Evolutionary conservation across 257 asterid species (phyloP), one percentile per base, ranked within the genome.

Genomic region (Nicotiana tabacum): DNA sequence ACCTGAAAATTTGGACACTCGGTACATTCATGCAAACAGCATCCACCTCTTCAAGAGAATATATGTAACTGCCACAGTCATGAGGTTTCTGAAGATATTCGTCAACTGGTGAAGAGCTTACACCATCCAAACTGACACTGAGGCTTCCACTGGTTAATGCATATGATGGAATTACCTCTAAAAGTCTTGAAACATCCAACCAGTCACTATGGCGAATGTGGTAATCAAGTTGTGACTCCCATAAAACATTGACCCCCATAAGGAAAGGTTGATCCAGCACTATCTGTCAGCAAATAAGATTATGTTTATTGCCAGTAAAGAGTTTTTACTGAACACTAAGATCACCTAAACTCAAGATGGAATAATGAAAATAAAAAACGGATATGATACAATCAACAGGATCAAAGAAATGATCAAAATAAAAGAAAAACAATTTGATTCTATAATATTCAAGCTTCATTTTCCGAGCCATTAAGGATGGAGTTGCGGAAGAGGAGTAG

Each of bases 221-320:
- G 86, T 93, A 94, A 88, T 96, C 98, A 81, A 96, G 93, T 86
- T 94, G 98, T 78, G 99, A 96, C 90, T 96, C 99, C 99, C 99
- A 96, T 90, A 88, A 90, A 61, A 94, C 88, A 85, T 96, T 87
- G 69, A 94, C 98, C 80, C 99, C 99, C 98, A 94, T 90, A 82
- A 93, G 92, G 64, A 91, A 95, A 70, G 97, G 97, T 86, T 94
- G 98, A 87, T 91, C 99, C 88, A 96, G 92, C 84, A 94, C 91
- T 85, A 96, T 89, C 98, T 96, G 97, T 90, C 83, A 81, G 81
- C 30, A 86, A 88, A 80, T 83, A 79, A 57, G 81, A 77, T 32
- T 33, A 84, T 17, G 65, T 24, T 83, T 81, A 57, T 83, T 46
- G 67, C 61, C 83, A 77, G 70, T 27, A 64, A 83, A 18, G 43